phyloP scores from a whole-genome alignment of 345 rosid genomes.

The Lumnitzera littorea region DNA sequence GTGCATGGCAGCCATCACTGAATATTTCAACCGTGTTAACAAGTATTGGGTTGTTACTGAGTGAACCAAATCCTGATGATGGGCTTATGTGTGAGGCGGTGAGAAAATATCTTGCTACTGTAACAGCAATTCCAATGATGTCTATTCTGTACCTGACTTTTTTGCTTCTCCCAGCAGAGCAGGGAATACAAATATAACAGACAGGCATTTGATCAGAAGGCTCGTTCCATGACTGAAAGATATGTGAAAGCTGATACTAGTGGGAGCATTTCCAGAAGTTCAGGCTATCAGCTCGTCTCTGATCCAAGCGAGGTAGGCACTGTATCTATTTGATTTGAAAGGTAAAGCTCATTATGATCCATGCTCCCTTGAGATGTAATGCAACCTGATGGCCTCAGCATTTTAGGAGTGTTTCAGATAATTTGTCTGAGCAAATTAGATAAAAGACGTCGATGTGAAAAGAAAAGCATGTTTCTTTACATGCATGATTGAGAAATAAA shows the following conservation, averaged over 20 bases:
- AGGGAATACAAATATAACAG: slow-evolving; percentile 74
- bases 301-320: slow-evolving; percentile 12
- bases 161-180: slow-evolving; percentile 33
- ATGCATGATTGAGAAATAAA: too few relatives aligned
- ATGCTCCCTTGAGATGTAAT: neutral
- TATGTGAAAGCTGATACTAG: slow-evolving; percentile 41
- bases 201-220: slow-evolving; percentile 63
- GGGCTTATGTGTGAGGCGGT: slow-evolving; percentile 82
- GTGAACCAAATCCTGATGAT: slow-evolving; percentile 84
- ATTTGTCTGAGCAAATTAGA: too few relatives aligned
- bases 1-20: slow-evolving; percentile 89
- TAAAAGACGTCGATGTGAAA: too few relatives aligned
- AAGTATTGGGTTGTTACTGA: slow-evolving; percentile 58
- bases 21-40: slow-evolving; percentile 71
- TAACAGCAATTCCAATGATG: neutral
- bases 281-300: slow-evolving; percentile 18
- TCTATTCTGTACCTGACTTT: slow-evolving; percentile 15
- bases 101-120: slow-evolving; percentile 17
- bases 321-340: neutral
- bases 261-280: slow-evolving; percentile 19
- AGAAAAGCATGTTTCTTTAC: too few relatives aligned
- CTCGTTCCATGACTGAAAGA: slow-evolving; percentile 58
- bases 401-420: too few relatives aligned
- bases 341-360: neutral
- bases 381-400: too few relatives aligned